phyloP scores from a whole-genome alignment of 78 protist genomes.

The Chrysochromulina parva region DNA sequence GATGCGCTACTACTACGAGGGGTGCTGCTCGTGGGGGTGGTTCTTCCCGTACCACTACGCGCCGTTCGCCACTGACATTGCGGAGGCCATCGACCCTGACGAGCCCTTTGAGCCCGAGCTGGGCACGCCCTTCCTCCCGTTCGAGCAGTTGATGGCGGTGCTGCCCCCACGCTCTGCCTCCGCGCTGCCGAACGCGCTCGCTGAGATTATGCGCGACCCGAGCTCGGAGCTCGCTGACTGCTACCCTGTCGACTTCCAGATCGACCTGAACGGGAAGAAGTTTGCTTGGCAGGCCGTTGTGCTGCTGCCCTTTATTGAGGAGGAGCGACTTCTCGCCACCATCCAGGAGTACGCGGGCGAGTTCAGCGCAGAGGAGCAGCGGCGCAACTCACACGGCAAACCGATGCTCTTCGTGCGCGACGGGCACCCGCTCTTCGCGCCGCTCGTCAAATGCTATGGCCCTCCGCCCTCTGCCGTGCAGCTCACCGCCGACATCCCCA shows the following conservation, averaged over 20 bases:
- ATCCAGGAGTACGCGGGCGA: neutral
- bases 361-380: constrained; percentile 47
- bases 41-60: constrained; percentile 95
- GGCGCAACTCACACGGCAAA: constrained; percentile 40
- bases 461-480: neutral
- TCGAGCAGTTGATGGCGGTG: constrained; percentile 94
- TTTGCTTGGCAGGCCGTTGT: constrained; percentile 83
- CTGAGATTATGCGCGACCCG: constrained; percentile 40
- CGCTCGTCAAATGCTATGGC: neutral
- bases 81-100: neutral
- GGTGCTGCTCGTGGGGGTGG: constrained; percentile 94
- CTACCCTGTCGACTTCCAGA: constrained; percentile 79
- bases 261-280: constrained; percentile 77
- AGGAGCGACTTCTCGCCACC: constrained; percentile 33
- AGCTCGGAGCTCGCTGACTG: constrained; percentile 77
- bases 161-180: constrained; percentile 79
- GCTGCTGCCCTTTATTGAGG: constrained; percentile 94
- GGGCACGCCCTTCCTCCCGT: constrained; percentile 85
- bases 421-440: neutral
- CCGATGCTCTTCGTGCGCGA: constrained; percentile 13
- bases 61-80: constrained; percentile 81
- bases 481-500: neutral
- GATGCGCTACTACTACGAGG: constrained; percentile 92
- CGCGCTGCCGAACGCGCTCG: constrained; percentile 72
- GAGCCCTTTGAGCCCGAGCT: constrained; percentile 27